A percentile compares a stretch with the other conserved stretches of the same genome.
Evolutionary conservation across 257 asterid genomes (phyloP).

Genomic region (Cinchona pubescens): DNA sequence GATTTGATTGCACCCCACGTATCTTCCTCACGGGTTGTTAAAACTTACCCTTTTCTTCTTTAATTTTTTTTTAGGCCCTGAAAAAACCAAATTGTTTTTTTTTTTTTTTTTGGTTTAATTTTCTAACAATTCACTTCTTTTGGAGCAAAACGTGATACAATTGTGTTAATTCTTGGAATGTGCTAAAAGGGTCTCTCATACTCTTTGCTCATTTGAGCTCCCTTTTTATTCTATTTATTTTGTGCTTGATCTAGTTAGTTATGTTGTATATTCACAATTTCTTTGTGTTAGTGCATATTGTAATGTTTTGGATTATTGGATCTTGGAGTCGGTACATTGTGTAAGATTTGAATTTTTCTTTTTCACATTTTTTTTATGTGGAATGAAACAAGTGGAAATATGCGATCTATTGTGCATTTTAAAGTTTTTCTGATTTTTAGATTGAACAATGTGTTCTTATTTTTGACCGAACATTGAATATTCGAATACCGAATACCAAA

Average conservation of each 20-base stretch:
- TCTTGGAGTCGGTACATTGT: background rate
- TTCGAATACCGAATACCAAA: no score
- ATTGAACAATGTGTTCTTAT: background rate
- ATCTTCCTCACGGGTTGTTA: constrained; percentile 4
- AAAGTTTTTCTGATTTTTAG: background rate
- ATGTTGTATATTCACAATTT: background rate
- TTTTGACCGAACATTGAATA: no score
- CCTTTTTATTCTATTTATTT: no score
- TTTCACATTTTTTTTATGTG: background rate
- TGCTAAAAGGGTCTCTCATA: constrained; percentile 6
- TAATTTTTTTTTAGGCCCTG: background rate
- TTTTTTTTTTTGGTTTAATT: background rate
- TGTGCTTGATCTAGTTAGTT: constrained; percentile 1
- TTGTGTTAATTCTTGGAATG: background rate
- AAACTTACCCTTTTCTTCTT: background rate
- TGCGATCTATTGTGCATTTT: background rate
- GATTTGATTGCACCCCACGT: constrained; percentile 18
- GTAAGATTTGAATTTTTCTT: background rate
- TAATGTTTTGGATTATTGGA: background rate
- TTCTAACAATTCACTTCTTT: background rate
- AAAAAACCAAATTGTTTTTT: background rate
- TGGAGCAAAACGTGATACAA: background rate
- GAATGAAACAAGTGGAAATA: background rate
- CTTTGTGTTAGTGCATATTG: background rate
- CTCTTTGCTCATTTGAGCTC: background rate